A percentile compares a stretch with the other conserved stretches of the same genome.
Evolutionary conservation across 495 filamentous ascomycete species (phyloP).

Genomic region (Tuber borchii): DNA sequence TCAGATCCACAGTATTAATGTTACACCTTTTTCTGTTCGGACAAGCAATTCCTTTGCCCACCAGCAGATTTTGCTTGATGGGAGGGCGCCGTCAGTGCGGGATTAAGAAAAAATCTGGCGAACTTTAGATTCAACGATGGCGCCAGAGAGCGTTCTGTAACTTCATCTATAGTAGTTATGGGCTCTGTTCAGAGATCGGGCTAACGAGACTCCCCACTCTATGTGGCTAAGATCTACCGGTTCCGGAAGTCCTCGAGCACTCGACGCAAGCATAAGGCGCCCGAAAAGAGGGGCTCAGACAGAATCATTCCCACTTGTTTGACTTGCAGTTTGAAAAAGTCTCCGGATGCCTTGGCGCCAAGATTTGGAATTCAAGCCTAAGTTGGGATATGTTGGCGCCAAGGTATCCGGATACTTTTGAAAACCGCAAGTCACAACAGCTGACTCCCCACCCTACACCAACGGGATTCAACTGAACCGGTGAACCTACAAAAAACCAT

Average conservation of each 20-base stretch:
- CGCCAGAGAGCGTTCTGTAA: neutral
- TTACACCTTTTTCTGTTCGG: neutral
- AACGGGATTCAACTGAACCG: too few relatives aligned
- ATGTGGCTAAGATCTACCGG: neutral
- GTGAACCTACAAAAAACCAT: too few relatives aligned
- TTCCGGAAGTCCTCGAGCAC: neutral
- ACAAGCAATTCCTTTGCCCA: neutral
- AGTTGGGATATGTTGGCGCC: too few relatives aligned
- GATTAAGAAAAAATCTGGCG: neutral
- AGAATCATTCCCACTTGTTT: too few relatives aligned
- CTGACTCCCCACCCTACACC: too few relatives aligned
- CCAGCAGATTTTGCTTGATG: too few relatives aligned
- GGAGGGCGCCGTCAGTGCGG: neutral
- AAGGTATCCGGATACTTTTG: too few relatives aligned
- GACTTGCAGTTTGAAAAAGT: too few relatives aligned
- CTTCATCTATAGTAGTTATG: neutral
- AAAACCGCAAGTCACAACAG: too few relatives aligned
- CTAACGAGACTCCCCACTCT: neutral
- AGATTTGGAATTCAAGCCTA: too few relatives aligned
- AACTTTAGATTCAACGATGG: neutral
- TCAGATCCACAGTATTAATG: neutral
- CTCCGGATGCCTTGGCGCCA: too few relatives aligned
- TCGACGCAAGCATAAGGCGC: neutral
- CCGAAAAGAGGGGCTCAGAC: neutral
- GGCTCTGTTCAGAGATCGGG: neutral